A percentile compares a stretch with the other conserved stretches of the same genome.
phyloP scores from a whole-genome alignment of 2,329 filamentous ascomycete genomes.

The Apiospora saccharicola region DNA sequence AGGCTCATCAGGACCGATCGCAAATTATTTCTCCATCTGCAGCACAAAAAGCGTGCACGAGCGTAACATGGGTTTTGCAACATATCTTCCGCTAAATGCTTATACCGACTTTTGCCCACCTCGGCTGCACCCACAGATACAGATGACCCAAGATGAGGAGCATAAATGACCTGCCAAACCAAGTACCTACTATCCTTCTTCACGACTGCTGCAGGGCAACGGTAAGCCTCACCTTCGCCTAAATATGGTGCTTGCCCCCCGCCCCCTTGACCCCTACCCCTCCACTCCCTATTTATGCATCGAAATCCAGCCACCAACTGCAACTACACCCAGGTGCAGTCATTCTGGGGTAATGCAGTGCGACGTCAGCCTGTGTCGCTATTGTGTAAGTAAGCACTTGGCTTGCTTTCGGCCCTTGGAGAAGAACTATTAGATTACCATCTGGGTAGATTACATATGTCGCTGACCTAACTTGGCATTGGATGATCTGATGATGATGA shows the following conservation, averaged over 20 bases:
- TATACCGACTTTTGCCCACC: slow-evolving; percentile 4
- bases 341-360: slow-evolving; percentile 15
- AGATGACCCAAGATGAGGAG: background rate
- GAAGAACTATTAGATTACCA: background rate
- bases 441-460: slow-evolving; percentile 1
- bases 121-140: background rate
- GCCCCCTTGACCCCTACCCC: background rate
- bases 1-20: background rate
- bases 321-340: background rate
- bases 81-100: background rate
- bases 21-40: slow-evolving; percentile 3
- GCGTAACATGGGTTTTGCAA: background rate
- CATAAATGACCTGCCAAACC: background rate
- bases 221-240: background rate
- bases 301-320: background rate
- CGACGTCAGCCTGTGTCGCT: slow-evolving; percentile 1
- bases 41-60: background rate
- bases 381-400: background rate
- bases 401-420: background rate
- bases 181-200: background rate
- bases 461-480: background rate
- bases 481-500: slow-evolving; percentile 4
- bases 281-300: background rate
- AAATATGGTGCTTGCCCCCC: background rate
- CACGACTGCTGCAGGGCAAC: background rate